Percentiles rank a stretch among this genome's conserved stretches.
phyloP scores from a whole-genome alignment of 345 rosid species.

The Sisymbrium irio region DNA sequence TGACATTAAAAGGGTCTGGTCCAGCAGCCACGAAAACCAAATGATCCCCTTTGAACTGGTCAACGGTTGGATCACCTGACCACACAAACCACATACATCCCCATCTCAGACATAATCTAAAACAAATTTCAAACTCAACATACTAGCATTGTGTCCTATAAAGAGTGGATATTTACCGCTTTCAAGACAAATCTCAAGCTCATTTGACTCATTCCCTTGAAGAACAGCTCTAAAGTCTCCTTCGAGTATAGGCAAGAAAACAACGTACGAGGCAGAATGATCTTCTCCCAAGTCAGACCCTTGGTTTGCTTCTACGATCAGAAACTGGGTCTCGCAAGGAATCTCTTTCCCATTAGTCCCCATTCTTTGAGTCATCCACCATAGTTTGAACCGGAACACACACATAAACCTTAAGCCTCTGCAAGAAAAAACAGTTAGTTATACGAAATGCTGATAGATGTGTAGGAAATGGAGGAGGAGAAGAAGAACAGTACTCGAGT shows the following conservation, averaged over 20 bases:
- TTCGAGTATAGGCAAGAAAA: neutral
- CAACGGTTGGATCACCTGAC: neutral
- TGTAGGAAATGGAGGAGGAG: neutral
- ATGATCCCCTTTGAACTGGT: neutral
- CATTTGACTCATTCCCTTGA: neutral
- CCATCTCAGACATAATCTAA: neutral
- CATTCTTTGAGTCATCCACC: slow-evolving; percentile 8
- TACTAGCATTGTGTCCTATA: neutral
- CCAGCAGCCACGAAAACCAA: neutral
- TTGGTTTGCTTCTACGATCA: neutral
- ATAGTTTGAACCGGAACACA: neutral
- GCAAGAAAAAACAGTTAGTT: neutral
- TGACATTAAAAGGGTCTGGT: neutral
- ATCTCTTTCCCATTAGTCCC: slow-evolving; percentile 1
- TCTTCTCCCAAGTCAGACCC: neutral
- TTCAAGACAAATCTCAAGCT: slow-evolving; percentile 1
- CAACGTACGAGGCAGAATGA: neutral
- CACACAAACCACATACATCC: neutral
- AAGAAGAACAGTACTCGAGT: neutral
- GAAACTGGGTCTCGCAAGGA: neutral
- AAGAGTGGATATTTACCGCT: neutral
- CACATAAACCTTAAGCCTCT: neutral
- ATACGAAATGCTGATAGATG: neutral
- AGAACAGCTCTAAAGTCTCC: slow-evolving; percentile 1
- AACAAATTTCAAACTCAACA: neutral